Conservation (phyloP, 1,284 basidiomycete genomes). For the Rhodotorula glutinis region DNA sequence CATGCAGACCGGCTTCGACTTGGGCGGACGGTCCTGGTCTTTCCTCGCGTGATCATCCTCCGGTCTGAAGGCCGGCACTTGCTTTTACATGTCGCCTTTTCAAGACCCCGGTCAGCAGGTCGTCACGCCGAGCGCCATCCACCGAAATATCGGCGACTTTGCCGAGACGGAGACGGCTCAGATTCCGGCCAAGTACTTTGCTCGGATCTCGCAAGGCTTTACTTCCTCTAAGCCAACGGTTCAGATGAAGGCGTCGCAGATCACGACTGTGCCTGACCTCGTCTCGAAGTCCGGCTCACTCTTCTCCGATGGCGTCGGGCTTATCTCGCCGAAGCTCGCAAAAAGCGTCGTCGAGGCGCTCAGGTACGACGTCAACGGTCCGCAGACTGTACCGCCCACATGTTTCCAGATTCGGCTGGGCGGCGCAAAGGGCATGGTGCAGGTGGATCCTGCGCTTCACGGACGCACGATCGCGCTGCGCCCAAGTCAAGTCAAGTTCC, state of each 20-base stretch:
- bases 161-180: constrained; percentile 16
- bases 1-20: constrained; percentile 55
- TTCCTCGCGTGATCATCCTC: constrained; percentile 73
- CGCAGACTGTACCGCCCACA: constrained; percentile 9
- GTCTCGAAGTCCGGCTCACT: constrained; percentile 30
- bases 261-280: constrained; percentile 56
- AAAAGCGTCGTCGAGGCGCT: constrained; percentile 48
- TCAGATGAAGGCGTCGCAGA: constrained; percentile 55
- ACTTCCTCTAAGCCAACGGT: constrained; percentile 55
- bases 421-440: constrained; percentile 56
- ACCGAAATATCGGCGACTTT: constrained; percentile 37
- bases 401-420: constrained; percentile 13
- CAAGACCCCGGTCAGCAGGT: constrained; percentile 44
- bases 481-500: constrained; percentile 71
- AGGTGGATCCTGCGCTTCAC: constrained; percentile 58
- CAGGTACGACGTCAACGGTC: constrained; percentile 6
- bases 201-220: constrained; percentile 41
- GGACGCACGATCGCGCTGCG: constrained; percentile 60
- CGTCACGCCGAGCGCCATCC: constrained; percentile 34
- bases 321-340: constrained; percentile 51
- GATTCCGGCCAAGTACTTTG: constrained; percentile 41
- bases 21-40: constrained; percentile 66
- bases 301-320: constrained; percentile 57
- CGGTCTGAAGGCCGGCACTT: constrained; percentile 64
- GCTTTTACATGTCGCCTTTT: constrained; percentile 72